Evolutionary conservation across 2,329 filamentous ascomycete species (phyloP).

Genomic region (Fonsecaea pugnacius): DNA sequence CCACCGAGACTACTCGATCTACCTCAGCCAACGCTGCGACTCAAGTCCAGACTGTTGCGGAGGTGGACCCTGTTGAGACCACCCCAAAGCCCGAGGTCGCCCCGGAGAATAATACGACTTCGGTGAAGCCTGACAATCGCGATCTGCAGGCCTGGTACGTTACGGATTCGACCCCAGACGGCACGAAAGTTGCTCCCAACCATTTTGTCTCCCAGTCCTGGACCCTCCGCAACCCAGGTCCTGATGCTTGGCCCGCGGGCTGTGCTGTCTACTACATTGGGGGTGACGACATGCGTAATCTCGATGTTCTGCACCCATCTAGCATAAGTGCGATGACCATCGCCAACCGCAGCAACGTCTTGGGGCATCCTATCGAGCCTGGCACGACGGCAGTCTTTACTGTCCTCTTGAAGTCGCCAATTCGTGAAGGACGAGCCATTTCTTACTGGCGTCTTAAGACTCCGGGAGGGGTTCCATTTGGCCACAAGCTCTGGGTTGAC

Average conservation of each 20-base stretch:
- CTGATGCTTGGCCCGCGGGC: slow-evolving; percentile 79
- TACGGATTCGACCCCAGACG: slow-evolving; percentile 77
- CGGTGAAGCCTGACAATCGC: slow-evolving; percentile 48
- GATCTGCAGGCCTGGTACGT: slow-evolving; percentile 71
- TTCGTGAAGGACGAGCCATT: slow-evolving; percentile 75
- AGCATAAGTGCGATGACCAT: slow-evolving; percentile 75
- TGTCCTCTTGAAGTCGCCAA: slow-evolving; percentile 79
- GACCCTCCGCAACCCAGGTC: slow-evolving; percentile 85
- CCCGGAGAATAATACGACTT: slow-evolving; percentile 1
- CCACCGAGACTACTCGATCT: slow-evolving; percentile 57
- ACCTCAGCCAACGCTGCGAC: slow-evolving; percentile 59
- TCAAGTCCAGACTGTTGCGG: slow-evolving; percentile 73
- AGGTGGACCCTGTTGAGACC: slow-evolving; percentile 66
- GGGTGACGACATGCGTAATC: slow-evolving; percentile 93
- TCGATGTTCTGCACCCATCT: slow-evolving; percentile 79
- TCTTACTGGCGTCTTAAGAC: slow-evolving; percentile 97
- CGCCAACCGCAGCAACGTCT: slow-evolving; percentile 81
- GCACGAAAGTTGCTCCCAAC: slow-evolving; percentile 71
- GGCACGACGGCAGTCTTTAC: slow-evolving; percentile 81
- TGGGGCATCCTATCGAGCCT: slow-evolving; percentile 69
- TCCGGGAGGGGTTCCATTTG: slow-evolving; percentile 78
- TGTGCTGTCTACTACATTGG: slow-evolving; percentile 90
- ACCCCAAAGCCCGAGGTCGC: slow-evolving; percentile 31
- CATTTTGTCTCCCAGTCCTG: slow-evolving; percentile 85
- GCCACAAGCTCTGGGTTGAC: slow-evolving; percentile 94